Percentiles rank a stretch among this genome's conserved stretches.
These are phyloP conservation scores for Amborella trichopoda DNA, from an alignment of 164 flowering plant species.

Conservation along the genomic window DNA sequence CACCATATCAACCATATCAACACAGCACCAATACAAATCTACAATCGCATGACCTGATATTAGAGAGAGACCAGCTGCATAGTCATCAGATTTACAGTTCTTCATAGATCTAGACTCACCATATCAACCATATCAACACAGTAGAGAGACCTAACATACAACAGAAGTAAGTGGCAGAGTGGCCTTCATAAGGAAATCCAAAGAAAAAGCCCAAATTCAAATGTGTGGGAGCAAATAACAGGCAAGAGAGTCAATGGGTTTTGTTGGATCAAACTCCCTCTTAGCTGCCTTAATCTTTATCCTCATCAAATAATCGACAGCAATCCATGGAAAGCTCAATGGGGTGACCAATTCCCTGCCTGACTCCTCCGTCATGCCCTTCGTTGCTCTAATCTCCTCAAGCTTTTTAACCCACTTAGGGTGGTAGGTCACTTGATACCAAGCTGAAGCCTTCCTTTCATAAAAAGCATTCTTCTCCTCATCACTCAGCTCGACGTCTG, in stretches of 20 bases:
- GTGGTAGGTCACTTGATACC: conserved; percentile 91
- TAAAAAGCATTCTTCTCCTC: conserved; percentile 44
- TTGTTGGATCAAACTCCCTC: conserved; percentile 19
- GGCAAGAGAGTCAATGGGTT: conserved; percentile 51
- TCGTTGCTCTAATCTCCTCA: too few species aligned
- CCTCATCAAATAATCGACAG: conserved; percentile 76
- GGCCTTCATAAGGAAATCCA: conserved; percentile 32
- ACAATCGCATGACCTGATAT: too few species aligned
- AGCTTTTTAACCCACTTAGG: conserved; percentile 53
- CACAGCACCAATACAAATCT: too few species aligned
- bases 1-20: too few species aligned
- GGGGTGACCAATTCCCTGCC: conserved; percentile 20
- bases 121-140: too few species aligned
- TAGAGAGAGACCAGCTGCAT: too few species aligned
- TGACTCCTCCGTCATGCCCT: too few species aligned
- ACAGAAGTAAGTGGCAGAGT: conserved; percentile 75
- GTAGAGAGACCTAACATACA: too few species aligned
- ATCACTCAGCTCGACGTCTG: conserved; percentile 25
- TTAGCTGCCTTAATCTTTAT: conserved; percentile 51
- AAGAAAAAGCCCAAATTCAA: too few species aligned
- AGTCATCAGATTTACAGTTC: too few species aligned
- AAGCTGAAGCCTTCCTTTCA: conserved; percentile 86
- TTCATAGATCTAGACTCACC: too few species aligned
- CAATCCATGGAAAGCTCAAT: conserved; percentile 90
- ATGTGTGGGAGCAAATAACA: conserved; percentile 41